These are phyloP conservation scores for Naganishia friedmannii DNA, from an alignment of 768 basidiomycete species.

Conservation along the genomic window DNA sequence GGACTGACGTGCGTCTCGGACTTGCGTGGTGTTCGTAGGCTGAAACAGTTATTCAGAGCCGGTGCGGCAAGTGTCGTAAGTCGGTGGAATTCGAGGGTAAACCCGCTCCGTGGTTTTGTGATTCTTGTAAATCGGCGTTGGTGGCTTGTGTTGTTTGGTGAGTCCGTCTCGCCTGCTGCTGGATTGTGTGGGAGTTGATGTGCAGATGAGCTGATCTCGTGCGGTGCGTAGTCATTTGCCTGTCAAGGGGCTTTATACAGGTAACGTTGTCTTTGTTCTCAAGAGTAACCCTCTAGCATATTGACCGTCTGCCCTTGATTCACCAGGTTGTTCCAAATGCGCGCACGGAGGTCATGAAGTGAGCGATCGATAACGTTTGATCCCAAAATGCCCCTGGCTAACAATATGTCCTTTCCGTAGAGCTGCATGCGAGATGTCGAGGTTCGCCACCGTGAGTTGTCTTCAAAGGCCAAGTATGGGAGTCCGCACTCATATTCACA, in stretches of 20 bases:
- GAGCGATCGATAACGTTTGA: background rate
- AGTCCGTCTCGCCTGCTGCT: background rate
- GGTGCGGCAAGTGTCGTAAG: conserved; percentile 26
- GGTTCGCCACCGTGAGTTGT: conserved; percentile 17
- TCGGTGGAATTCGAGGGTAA: conserved; percentile 21
- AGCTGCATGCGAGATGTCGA: conserved; percentile 9
- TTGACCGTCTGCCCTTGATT: background rate
- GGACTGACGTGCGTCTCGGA: background rate
- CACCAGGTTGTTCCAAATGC: conserved; percentile 17
- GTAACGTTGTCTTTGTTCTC: background rate
- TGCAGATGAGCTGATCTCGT: background rate
- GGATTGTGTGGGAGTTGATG: no score
- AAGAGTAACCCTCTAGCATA: background rate
- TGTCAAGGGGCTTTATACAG: conserved; percentile 19
- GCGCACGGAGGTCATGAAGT: conserved; percentile 25
- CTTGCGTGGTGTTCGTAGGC: background rate
- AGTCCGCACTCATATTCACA: no score
- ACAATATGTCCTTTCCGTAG: background rate
- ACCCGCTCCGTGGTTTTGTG: conserved; percentile 27
- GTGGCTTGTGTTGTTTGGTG: conserved; percentile 30
- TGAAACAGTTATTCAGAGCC: conserved; percentile 28
- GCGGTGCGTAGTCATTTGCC: conserved; percentile 24
- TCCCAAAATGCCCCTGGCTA: background rate
- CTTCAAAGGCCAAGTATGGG: background rate
- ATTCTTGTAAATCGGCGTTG: conserved; percentile 25